phyloP scores from a whole-genome alignment of 768 basidiomycete species.

The Porpolomopsis calyptriformis region DNA sequence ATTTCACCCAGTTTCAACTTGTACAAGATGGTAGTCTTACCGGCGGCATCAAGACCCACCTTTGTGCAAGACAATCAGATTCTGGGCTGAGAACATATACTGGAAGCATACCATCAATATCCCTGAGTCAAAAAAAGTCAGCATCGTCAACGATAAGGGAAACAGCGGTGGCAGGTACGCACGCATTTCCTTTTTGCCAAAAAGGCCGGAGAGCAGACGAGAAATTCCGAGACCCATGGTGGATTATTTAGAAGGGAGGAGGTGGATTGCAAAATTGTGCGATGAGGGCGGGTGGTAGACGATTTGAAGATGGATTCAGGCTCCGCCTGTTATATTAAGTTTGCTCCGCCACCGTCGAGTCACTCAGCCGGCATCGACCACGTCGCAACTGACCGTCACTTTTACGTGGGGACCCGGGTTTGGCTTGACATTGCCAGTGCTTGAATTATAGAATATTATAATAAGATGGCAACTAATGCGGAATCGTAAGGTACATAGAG shows the following conservation, averaged over 20 bases:
- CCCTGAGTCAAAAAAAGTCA: constrained; percentile 40
- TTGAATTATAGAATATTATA: too few relatives aligned
- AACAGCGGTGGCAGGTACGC: constrained; percentile 30
- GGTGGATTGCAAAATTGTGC: constrained; percentile 21
- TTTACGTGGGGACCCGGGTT: too few relatives aligned
- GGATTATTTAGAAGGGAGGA: constrained; percentile 24
- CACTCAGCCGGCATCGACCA: neutral
- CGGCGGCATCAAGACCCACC: constrained; percentile 99
- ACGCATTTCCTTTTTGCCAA: constrained; percentile 99
- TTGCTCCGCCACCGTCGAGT: neutral
- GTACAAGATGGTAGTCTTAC: constrained; percentile 97
- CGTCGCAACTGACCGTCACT: neutral
- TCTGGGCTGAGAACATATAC: constrained; percentile 6
- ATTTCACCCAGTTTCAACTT: constrained; percentile 99
- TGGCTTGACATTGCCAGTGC: too few relatives aligned
- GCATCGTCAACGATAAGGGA: constrained; percentile 20
- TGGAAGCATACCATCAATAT: constrained; percentile 77
- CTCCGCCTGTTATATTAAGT: neutral
- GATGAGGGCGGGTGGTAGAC: constrained; percentile 11
- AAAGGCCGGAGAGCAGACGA: constrained; percentile 67
- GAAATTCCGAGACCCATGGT: constrained; percentile 76
- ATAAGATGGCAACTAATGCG: too few relatives aligned
- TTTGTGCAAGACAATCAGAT: constrained; percentile 17
- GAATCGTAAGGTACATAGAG: too few relatives aligned
- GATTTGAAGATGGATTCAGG: constrained; percentile 1